These are phyloP conservation scores for Colletotrichum spinosum DNA, from an alignment of 2,329 filamentous ascomycete genomes.

Conservation along the genomic window DNA sequence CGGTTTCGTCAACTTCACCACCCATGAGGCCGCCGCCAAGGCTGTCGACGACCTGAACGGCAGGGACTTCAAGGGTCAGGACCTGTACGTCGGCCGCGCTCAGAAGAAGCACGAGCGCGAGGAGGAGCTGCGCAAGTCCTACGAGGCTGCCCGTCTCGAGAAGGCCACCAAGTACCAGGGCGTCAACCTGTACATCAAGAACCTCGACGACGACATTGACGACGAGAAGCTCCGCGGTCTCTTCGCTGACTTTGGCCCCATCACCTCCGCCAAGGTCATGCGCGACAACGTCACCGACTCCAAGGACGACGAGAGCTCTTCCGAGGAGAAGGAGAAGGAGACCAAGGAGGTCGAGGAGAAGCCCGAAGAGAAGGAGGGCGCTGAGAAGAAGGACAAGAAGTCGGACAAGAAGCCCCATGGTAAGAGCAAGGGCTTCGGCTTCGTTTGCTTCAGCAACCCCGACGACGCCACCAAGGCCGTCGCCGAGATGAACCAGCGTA, in stretches of 20 bases:
- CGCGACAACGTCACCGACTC: slow-evolving; percentile 77
- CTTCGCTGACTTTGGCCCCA: slow-evolving; percentile 91
- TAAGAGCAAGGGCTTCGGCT: slow-evolving; percentile 99
- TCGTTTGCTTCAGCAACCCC: slow-evolving; percentile 99
- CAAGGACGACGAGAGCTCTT: slow-evolving; percentile 65
- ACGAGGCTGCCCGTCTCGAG: slow-evolving; percentile 96
- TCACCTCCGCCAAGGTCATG: slow-evolving; percentile 99
- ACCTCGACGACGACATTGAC: slow-evolving; percentile 95
- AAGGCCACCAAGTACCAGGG: slow-evolving; percentile 99
- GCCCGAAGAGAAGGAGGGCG: slow-evolving; percentile 60
- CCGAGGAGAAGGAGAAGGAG: slow-evolving; percentile 63
- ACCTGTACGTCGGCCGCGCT: slow-evolving; percentile 96
- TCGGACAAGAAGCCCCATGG: slow-evolving; percentile 75
- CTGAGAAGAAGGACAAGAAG: slow-evolving; percentile 71
- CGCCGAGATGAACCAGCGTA: slow-evolving; percentile 99
- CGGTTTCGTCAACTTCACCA: slow-evolving; percentile 95
- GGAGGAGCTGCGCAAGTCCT: slow-evolving; percentile 98
- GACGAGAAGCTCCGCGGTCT: slow-evolving; percentile 97
- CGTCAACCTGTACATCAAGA: slow-evolving; percentile 99
- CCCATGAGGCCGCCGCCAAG: slow-evolving; percentile 85
- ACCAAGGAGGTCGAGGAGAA: slow-evolving; percentile 60
- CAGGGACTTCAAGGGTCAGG: slow-evolving; percentile 92
- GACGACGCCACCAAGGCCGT: slow-evolving; percentile 99
- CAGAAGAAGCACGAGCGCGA: slow-evolving; percentile 99
- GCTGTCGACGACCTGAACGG: slow-evolving; percentile 94